Conservation (phyloP, 176 grass and related monocot genomes). For the Secale cereale region DNA sequence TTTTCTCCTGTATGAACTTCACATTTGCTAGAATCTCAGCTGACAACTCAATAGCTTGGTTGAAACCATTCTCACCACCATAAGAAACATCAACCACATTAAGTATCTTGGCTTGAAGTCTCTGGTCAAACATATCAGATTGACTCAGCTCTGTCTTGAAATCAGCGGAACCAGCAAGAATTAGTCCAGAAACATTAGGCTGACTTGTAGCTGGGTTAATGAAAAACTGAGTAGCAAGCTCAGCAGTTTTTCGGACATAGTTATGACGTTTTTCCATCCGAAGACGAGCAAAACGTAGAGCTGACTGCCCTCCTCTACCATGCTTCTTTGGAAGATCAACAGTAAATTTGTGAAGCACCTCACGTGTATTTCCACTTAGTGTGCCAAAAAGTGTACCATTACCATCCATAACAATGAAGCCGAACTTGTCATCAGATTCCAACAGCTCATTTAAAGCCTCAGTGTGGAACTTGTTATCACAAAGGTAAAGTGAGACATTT, state of each 20-base stretch:
- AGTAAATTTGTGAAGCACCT: constrained; percentile 52
- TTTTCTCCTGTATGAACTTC: constrained; percentile 54
- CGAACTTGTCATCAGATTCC: constrained; percentile 56
- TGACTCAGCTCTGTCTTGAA: constrained; percentile 56
- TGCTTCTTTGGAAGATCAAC: constrained; percentile 63
- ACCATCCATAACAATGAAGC: constrained; percentile 62
- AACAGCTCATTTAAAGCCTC: constrained; percentile 51
- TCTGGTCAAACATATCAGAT: constrained; percentile 53
- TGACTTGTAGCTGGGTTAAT: constrained; percentile 53
- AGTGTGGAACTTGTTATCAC: constrained; percentile 58
- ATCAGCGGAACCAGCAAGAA: constrained; percentile 58
- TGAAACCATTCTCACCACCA: constrained; percentile 49
- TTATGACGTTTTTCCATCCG: constrained; percentile 58
- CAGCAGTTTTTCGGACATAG: constrained; percentile 51
- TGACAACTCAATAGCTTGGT: constrained; percentile 55
- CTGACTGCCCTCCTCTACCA: constrained; percentile 55
- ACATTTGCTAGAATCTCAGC: constrained; percentile 55
- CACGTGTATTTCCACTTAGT: constrained; percentile 51
- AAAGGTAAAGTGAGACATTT: constrained; percentile 47
- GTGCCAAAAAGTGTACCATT: constrained; percentile 59
- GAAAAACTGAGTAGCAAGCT: constrained; percentile 52
- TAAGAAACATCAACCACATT: constrained; percentile 62
- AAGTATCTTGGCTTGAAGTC: constrained; percentile 44
- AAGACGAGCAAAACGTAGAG: constrained; percentile 54
- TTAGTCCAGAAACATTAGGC: constrained; percentile 49